Base-by-base conservation (phyloP, 1,139 yeast species). In the Candida buenavistaensis region DNA sequence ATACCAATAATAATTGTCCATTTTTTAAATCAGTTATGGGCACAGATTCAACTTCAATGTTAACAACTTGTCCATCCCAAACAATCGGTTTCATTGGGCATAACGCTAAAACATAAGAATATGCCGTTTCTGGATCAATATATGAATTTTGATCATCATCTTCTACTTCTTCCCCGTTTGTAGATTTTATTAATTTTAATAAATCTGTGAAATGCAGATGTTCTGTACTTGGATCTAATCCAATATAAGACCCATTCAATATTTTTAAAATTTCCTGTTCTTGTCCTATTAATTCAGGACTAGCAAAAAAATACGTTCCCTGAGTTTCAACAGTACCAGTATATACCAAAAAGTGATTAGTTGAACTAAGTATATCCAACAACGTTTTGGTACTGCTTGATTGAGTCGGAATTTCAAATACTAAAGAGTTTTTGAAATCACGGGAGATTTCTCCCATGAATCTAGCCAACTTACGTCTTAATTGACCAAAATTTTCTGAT, bases 31-130 rank as follows among this genome's bases (percentile, higher is more conserved):
- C 75, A 5, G 70, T 59, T 5, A 69, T 63, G 1, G 75, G 74
- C 2, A 67, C 68, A 5, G 59, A 58, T 25, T 66, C 65, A 26
- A 81, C 58, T 14, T 77, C 74, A 12, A 86, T 56, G 33, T 78
- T 75, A 23, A 82, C 75, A 42, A 84, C 81, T 15, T 75, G 72
- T 2, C 97, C 97, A 45, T 86, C 92, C 97, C 97, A 90, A 19
- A 86, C 79, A 54, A 90, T 75, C 0, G 97, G 95, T 50, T 86
- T 87, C 10, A 82, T 75, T 2, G 96, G 92, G 50, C 87, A 81
- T 14, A 89, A 62, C 0, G 90, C 82, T 23, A 90, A 52, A 11
- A 89, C 74, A 47, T 88, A 88, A 0, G 87, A 81, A 36, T 64
- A 57, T 14, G 66, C 72, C 2, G 28, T 23, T 5, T 30, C 28